Conservation (phyloP, 2,329 filamentous ascomycete species). For the Aureobasidium sp. region DNA sequence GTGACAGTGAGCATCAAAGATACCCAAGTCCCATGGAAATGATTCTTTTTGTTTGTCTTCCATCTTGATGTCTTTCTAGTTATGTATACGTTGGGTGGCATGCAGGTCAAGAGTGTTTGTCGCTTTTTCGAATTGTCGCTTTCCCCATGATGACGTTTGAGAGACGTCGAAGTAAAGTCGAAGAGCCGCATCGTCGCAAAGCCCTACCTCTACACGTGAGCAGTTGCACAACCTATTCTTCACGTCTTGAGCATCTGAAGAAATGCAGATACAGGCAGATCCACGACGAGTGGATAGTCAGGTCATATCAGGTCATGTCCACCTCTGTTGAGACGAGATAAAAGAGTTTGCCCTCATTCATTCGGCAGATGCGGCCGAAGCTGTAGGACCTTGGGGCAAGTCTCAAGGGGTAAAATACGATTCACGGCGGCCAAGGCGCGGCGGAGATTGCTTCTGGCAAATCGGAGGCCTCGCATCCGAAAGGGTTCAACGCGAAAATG, state of each 20-base stretch:
- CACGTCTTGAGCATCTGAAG: background rate
- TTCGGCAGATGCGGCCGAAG: background rate
- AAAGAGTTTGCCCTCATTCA: background rate
- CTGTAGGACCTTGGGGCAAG: too few species aligned
- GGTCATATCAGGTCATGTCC: background rate
- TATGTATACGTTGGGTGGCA: background rate
- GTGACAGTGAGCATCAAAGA: conserved; percentile 76
- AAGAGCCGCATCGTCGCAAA: conserved; percentile 1
- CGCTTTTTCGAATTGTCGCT: background rate
- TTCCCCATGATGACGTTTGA: background rate
- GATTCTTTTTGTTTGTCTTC: conserved; percentile 14
- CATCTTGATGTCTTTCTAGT: conserved; percentile 13
- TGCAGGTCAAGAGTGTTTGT: background rate
- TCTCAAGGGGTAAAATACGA: conserved; percentile 5
- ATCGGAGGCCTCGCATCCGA: background rate
- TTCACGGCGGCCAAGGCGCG: background rate
- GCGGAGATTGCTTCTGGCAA: conserved; percentile 3
- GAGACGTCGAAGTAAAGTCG: background rate
- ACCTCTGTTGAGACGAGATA: background rate
- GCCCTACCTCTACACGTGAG: background rate
- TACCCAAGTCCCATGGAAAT: conserved; percentile 61
- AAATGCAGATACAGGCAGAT: background rate
- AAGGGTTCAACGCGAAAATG: conserved; percentile 7
- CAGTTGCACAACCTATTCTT: background rate
- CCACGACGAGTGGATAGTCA: background rate